Percentiles rank a stretch among this genome's conserved stretches.
phyloP scores from a whole-genome alignment of 257 asterid species.

The Phtheirospermum japonicum region DNA sequence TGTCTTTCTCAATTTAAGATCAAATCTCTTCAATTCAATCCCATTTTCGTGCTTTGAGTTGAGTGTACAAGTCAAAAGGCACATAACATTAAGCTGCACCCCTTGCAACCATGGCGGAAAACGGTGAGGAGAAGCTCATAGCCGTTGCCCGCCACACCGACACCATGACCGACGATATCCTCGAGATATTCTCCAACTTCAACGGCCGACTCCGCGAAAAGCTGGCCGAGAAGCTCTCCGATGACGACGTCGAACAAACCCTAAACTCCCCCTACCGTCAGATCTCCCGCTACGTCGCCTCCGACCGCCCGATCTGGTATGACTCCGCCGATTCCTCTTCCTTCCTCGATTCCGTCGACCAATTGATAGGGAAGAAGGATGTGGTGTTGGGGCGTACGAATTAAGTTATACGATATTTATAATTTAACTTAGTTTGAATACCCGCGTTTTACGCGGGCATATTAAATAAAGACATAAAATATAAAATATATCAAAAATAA shows the following conservation, averaged over 20 bases:
- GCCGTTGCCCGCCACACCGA: constrained; percentile 93
- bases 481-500: too few species aligned
- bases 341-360: constrained; percentile 64
- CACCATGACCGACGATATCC: constrained; percentile 87
- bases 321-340: constrained; percentile 51
- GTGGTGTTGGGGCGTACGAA: too few species aligned
- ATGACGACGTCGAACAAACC: constrained; percentile 60
- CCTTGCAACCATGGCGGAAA: constrained; percentile 71
- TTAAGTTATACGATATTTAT: too few species aligned
- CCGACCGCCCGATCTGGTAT: constrained; percentile 68
- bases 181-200: constrained; percentile 86
- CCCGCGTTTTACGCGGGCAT: too few species aligned
- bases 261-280: constrained; percentile 68
- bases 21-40: constrained; percentile 24
- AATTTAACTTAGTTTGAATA: too few species aligned
- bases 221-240: constrained; percentile 60
- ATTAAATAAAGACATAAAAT: too few species aligned
- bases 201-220: constrained; percentile 83
- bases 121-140: constrained; percentile 92
- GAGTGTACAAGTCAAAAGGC: constrained; percentile 8
- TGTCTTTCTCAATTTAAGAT: constrained; percentile 28
- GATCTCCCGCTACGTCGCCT: constrained; percentile 61
- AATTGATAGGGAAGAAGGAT: too few species aligned
- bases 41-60: constrained; percentile 21
- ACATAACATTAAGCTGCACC: background rate